phyloP scores from a whole-genome alignment of 2,329 filamentous ascomycete genomes.

The Cadophora gregata region DNA sequence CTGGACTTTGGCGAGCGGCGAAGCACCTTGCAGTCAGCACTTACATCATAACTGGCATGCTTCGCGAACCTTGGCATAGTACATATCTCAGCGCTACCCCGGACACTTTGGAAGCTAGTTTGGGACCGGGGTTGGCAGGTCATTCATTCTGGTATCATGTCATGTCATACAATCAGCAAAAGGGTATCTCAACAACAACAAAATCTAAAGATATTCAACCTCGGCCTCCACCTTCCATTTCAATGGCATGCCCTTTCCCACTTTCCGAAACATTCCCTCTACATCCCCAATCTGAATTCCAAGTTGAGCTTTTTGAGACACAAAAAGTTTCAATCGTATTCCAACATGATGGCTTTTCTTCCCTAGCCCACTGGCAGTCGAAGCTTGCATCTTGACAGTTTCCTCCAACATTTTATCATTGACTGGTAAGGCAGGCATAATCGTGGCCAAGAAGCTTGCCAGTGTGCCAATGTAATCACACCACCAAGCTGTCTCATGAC shows the following conservation, averaged over 20 bases:
- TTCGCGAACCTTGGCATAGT: too few relatives aligned
- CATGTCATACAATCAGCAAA: neutral
- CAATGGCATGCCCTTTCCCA: slow-evolving; percentile 60
- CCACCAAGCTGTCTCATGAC: slow-evolving; percentile 41
- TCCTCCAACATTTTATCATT: slow-evolving; percentile 13
- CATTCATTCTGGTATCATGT: neutral
- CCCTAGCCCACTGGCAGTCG: slow-evolving; percentile 25
- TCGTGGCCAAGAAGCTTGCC: slow-evolving; percentile 28
- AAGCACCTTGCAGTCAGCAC: neutral
- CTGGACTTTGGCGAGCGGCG: neutral
- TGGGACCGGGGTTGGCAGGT: too few relatives aligned
- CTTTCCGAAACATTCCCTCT: slow-evolving; percentile 52
- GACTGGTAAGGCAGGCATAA: slow-evolving; percentile 31
- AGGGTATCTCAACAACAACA: slow-evolving; percentile 1
- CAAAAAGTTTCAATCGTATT: slow-evolving; percentile 48
- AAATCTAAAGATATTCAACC: slow-evolving; percentile 23
- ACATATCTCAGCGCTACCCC: too few relatives aligned
- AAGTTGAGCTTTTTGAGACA: slow-evolving; percentile 32
- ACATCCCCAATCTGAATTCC: slow-evolving; percentile 39
- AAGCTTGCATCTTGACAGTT: slow-evolving; percentile 4
- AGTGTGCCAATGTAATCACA: slow-evolving; percentile 43
- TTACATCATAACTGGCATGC: neutral
- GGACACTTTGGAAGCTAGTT: neutral
- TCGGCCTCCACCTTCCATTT: slow-evolving; percentile 40
- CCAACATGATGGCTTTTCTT: slow-evolving; percentile 36